phyloP scores from a whole-genome alignment of 768 basidiomycete species.

The Russula lepida region DNA sequence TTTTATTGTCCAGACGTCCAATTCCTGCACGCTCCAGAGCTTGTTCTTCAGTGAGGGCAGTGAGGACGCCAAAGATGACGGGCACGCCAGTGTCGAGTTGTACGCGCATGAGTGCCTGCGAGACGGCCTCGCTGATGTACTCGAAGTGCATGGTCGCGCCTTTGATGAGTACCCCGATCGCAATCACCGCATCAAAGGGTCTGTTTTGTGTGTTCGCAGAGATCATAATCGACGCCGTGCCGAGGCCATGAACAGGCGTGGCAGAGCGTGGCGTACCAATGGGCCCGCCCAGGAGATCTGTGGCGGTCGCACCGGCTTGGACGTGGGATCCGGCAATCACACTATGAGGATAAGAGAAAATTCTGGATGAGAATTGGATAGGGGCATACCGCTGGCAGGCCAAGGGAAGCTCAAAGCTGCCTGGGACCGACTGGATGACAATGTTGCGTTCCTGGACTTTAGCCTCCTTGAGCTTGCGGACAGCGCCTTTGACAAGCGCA shows the following conservation, averaged over 20 bases:
- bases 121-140: constrained; percentile 92
- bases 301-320: constrained; percentile 68
- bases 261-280: constrained; percentile 42
- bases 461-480: constrained; percentile 68
- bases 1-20: constrained; percentile 49
- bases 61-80: constrained; percentile 94
- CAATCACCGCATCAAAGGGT: constrained; percentile 93
- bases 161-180: constrained; percentile 97
- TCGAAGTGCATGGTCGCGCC: constrained; percentile 99
- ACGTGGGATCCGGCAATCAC: constrained; percentile 83
- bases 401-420: constrained; percentile 89
- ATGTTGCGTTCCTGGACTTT: constrained; percentile 91
- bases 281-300: constrained; percentile 66
- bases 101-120: constrained; percentile 89
- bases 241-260: constrained; percentile 40
- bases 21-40: constrained; percentile 92
- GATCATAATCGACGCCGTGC: constrained; percentile 17
- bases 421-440: constrained; percentile 84
- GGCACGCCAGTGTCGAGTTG: constrained; percentile 91
- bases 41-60: constrained; percentile 87
- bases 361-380: background rate
- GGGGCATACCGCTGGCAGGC: constrained; percentile 69
- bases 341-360: constrained; percentile 33
- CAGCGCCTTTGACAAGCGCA: constrained; percentile 70
- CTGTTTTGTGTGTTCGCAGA: constrained; percentile 34